A percentile compares a stretch with the other conserved stretches of the same genome.
phyloP scores from a whole-genome alignment of 768 basidiomycete genomes.

The Tricholoma sp. region DNA sequence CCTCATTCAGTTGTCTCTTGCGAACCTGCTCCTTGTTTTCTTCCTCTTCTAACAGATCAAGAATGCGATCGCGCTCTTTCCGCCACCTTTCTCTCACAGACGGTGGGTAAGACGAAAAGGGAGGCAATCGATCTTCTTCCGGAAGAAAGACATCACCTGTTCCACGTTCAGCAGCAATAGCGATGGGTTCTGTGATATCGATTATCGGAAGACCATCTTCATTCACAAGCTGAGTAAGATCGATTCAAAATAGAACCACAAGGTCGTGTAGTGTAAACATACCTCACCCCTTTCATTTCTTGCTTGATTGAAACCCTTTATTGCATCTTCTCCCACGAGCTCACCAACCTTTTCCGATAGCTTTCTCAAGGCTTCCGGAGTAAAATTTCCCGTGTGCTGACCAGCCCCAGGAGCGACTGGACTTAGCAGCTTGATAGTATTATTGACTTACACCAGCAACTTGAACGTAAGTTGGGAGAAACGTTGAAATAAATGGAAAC shows the following conservation, averaged over 20 bases:
- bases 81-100: slow-evolving; percentile 45
- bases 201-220: slow-evolving; percentile 79
- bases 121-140: slow-evolving; percentile 43
- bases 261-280: slow-evolving; percentile 23
- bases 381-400: slow-evolving; percentile 26
- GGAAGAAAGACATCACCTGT: slow-evolving; percentile 15
- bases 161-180: slow-evolving; percentile 16
- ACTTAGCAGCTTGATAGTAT: slow-evolving; percentile 34
- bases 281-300: slow-evolving; percentile 63
- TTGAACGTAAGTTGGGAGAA: not conserved
- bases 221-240: slow-evolving; percentile 49
- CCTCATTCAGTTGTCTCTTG: slow-evolving; percentile 34
- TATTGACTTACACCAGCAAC: not conserved
- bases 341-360: slow-evolving; percentile 58
- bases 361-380: slow-evolving; percentile 44
- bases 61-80: slow-evolving; percentile 56
- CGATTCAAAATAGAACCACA: slow-evolving; percentile 17
- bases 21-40: slow-evolving; percentile 44
- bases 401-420: slow-evolving; percentile 31
- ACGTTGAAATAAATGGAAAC: not conserved
- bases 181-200: slow-evolving; percentile 63
- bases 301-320: slow-evolving; percentile 25
- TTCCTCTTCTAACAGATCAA: slow-evolving; percentile 69
- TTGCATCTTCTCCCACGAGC: slow-evolving; percentile 43
- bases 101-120: slow-evolving; percentile 39